These are phyloP conservation scores for Verticillium nonalfalfae DNA, from an alignment of 2,329 filamentous ascomycete species.

Conservation along the genomic window DNA sequence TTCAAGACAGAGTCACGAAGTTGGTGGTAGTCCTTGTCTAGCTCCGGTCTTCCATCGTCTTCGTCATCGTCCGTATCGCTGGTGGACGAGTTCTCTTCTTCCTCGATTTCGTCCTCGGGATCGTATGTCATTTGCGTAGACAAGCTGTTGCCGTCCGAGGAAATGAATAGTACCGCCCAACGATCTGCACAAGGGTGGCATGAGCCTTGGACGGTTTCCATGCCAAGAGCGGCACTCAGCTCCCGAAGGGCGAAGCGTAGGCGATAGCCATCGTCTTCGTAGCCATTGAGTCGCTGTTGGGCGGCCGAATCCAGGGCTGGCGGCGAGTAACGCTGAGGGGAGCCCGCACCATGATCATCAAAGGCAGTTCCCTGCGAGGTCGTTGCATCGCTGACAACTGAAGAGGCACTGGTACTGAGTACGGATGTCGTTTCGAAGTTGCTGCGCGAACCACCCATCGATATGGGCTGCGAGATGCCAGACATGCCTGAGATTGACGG, in stretches of 20 bases:
- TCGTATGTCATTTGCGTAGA: conserved; percentile 69
- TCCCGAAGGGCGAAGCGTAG: conserved; percentile 64
- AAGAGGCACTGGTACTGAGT: conserved; percentile 66
- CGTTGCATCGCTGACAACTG: conserved; percentile 62
- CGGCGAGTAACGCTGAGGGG: conserved; percentile 49
- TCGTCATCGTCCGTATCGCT: conserved; percentile 59
- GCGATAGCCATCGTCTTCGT: conserved; percentile 59
- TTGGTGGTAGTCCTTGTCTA: conserved; percentile 75
- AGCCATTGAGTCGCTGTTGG: conserved; percentile 40
- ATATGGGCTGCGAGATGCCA: conserved; percentile 61
- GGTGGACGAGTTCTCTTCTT: conserved; percentile 55
- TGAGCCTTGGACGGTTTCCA: conserved; percentile 57
- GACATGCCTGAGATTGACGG: conserved; percentile 64
- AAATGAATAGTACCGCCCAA: conserved; percentile 78
- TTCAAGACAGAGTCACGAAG: conserved; percentile 75
- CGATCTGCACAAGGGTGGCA: conserved; percentile 76
- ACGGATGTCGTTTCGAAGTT: conserved; percentile 63
- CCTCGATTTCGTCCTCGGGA: conserved; percentile 56
- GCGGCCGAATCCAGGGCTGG: conserved; percentile 37
- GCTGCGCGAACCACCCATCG: conserved; percentile 48
- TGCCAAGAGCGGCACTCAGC: conserved; percentile 59
- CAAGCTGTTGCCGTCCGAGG: conserved; percentile 62
- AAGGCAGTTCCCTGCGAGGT: conserved; percentile 59
- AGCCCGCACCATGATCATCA: conserved; percentile 45
- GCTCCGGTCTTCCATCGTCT: conserved; percentile 51